Conservation (phyloP, 257 asterid genomes). For the Echites panduratus region DNA sequence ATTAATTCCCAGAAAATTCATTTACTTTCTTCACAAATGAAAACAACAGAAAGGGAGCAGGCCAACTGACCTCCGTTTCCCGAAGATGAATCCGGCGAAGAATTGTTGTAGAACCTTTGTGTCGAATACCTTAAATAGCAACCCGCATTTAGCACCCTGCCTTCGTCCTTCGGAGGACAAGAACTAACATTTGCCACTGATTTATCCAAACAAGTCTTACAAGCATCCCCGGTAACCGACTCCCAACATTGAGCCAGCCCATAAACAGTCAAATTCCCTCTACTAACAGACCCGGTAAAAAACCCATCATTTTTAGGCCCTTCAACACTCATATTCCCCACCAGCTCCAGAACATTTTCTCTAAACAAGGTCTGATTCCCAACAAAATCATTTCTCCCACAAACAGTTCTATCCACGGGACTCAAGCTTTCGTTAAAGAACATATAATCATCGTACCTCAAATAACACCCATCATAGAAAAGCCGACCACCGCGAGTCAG, state of each 20-base stretch:
- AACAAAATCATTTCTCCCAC: conserved; percentile 40
- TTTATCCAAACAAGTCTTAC: conserved; percentile 45
- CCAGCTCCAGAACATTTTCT: conserved; percentile 37
- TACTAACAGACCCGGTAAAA: conserved; percentile 31
- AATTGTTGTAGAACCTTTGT: conserved; percentile 48
- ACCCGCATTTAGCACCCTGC: conserved; percentile 62
- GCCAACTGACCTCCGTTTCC: conserved; percentile 38
- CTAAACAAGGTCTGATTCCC: conserved; percentile 41
- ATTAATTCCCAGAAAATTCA: not conserved
- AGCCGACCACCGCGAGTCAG: conserved; percentile 41
- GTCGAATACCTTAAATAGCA: conserved; percentile 66
- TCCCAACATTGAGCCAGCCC: conserved; percentile 86
- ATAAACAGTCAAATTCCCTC: conserved; percentile 51
- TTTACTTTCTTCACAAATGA: not conserved
- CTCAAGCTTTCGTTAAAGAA: conserved; percentile 59
- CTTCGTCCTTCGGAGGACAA: conserved; percentile 52
- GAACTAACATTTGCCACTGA: conserved; percentile 33
- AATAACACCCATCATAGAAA: conserved; percentile 55
- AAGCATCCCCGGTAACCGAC: conserved; percentile 39
- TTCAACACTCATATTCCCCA: conserved; percentile 32
- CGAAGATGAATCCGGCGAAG: conserved; percentile 23
- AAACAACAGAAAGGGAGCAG: not conserved
- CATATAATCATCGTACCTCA: conserved; percentile 54
- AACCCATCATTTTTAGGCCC: conserved; percentile 54
- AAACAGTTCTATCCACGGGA: conserved; percentile 33